Base-by-base conservation (phyloP, 2,329 filamentous ascomycete species). In the Paraconiothyrium sp. region DNA sequence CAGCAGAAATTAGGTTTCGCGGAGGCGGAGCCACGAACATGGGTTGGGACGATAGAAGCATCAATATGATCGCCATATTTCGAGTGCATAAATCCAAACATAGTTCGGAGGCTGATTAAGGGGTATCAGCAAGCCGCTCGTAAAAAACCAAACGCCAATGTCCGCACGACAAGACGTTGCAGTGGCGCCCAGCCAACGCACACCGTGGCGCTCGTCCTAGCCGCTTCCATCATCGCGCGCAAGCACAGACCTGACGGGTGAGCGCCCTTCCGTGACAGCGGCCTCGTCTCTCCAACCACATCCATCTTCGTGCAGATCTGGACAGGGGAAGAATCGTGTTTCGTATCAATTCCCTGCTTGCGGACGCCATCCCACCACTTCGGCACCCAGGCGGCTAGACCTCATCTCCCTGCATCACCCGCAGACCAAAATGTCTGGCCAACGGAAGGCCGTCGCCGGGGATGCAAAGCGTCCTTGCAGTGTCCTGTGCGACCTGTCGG, bases 331-430 rank as follows among this genome's bases (percentile, higher is more conserved):
- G 48, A 41, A 32, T 69, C 68, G 66, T 72, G 61, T 71, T 66
- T 70, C 70, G 67, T 66, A 68, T 71, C 48, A 20, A 61, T 59
- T 49, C 66, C 68, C 68, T 71, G 65, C 61, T 63, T 65, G 57
- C 43, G 59, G 41, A 57, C 55, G 59, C 52, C 55, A 51, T 62
- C 52, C 67, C 63, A 67, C 51, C 52, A 44, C 54, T 47, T 52
- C 57, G 67, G 64, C 57, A 55, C 59, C 41, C 39, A 54, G 35
- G 54, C 64, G 52, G 52, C 61, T 67, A 61, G 59, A 63, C 60
- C 54, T 55, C 32, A 37, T 48, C 44, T 37, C 7, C 43, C 37
- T 62, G 51, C 49, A 59, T 43, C 49, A 50, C 37, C 61, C 58
- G 46, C 56, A 49, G 47, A 51, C 47, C 13, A 34, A 37, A 39